A percentile compares a stretch with the other conserved stretches of the same genome.
phyloP scores from a whole-genome alignment of 495 filamentous ascomycete species.

The Xylaria cubensis region DNA sequence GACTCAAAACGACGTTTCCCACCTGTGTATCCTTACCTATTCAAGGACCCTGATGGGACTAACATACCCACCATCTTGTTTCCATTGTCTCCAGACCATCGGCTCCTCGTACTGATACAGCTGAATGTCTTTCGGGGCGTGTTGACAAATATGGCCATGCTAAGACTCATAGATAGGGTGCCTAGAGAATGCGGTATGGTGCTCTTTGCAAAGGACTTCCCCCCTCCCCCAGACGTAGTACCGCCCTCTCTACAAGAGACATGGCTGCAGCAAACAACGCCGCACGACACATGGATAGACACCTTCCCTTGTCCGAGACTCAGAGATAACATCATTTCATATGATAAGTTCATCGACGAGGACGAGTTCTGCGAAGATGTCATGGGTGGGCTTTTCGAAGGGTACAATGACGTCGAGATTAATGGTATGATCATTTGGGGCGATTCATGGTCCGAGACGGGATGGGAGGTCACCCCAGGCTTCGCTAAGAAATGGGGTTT shows the following conservation, averaged over 20 bases:
- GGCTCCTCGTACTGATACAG: conserved; percentile 44
- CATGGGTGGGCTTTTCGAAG: conserved; percentile 51
- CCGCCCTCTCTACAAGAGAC: conserved; percentile 53
- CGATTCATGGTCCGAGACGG: conserved; percentile 53
- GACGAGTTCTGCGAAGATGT: conserved; percentile 56
- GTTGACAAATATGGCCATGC: conserved; percentile 43
- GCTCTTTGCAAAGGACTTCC: conserved; percentile 31
- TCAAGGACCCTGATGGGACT: neutral
- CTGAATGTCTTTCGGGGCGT: conserved; percentile 45
- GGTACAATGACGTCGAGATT: conserved; percentile 40
- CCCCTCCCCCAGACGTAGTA: conserved; percentile 31
- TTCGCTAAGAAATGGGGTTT: conserved; percentile 61
- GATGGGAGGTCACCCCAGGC: conserved; percentile 58
- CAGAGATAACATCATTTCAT: conserved; percentile 56
- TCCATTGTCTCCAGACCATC: conserved; percentile 45
- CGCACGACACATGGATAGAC: conserved; percentile 57
- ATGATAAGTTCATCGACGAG: conserved; percentile 50
- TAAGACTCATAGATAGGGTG: conserved; percentile 33
- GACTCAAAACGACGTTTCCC: conserved; percentile 20
- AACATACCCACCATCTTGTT: conserved; percentile 33
- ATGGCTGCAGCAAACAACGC: conserved; percentile 42
- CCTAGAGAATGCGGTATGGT: conserved; percentile 37
- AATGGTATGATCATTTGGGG: conserved; percentile 59
- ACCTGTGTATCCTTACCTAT: conserved; percentile 38
- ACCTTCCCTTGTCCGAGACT: conserved; percentile 55